A percentile compares a stretch with the other conserved stretches of the same genome.
Conservation (phyloP, 352 stramenopile genomes). For the Thraustochytrium sp. region DNA sequence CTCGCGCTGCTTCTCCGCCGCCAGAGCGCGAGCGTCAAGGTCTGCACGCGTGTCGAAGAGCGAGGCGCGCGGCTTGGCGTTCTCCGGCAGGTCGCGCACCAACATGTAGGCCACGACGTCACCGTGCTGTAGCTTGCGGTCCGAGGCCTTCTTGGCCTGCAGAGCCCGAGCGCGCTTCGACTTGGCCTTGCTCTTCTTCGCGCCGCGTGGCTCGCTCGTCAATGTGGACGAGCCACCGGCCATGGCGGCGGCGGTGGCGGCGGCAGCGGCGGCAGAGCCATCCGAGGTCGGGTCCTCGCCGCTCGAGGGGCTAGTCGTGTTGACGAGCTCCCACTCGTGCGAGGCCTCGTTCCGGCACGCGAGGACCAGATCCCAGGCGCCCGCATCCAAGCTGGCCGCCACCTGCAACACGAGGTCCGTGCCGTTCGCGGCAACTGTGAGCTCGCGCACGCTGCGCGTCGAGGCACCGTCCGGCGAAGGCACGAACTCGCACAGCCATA, state of each 20-base stretch:
- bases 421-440: background rate
- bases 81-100: background rate
- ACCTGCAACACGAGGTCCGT: background rate
- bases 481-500: background rate
- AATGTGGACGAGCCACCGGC: too few relatives aligned
- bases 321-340: background rate
- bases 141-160: background rate
- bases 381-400: background rate
- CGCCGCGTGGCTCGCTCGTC: too few relatives aligned
- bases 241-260: too few relatives aligned
- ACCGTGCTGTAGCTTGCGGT: background rate
- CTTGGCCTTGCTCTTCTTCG: conserved; percentile 24
- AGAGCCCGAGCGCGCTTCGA: background rate
- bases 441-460: background rate
- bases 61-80: background rate
- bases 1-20: too few relatives aligned
- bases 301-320: too few relatives aligned
- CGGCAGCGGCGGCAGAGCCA: too few relatives aligned
- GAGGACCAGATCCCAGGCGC: background rate
- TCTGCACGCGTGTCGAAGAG: background rate
- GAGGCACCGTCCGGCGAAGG: background rate
- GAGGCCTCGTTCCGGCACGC: background rate
- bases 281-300: too few relatives aligned
- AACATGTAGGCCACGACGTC: background rate
- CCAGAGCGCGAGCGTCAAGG: background rate